Percentiles rank a stretch among this genome's conserved stretches.
Conservation (phyloP, 345 rosid genomes). For the rapeseed (Brassica napus) region Da-Ae NC_063447.1:48698001-48698500, state of each 20-base stretch:
- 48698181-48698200: background rate
- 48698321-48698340: background rate
- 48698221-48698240: background rate
- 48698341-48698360: background rate
- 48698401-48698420: background rate
- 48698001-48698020: background rate
- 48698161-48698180: background rate
- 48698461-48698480: background rate
- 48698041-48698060: background rate
- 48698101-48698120: background rate
- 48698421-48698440: slow-evolving; percentile 1
- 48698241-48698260: background rate
- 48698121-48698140: background rate
- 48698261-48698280: background rate
- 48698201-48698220: slow-evolving; percentile 4
- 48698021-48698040: background rate
- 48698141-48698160: background rate
- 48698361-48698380: background rate
- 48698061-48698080: background rate
- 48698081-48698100: background rate
- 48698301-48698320: background rate
- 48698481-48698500: background rate
- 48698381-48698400: background rate
- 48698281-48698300: background rate
- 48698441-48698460: background rate